phyloP scores from a whole-genome alignment of 2,329 filamentous ascomycete genomes.

The Beauveria australis region DNA sequence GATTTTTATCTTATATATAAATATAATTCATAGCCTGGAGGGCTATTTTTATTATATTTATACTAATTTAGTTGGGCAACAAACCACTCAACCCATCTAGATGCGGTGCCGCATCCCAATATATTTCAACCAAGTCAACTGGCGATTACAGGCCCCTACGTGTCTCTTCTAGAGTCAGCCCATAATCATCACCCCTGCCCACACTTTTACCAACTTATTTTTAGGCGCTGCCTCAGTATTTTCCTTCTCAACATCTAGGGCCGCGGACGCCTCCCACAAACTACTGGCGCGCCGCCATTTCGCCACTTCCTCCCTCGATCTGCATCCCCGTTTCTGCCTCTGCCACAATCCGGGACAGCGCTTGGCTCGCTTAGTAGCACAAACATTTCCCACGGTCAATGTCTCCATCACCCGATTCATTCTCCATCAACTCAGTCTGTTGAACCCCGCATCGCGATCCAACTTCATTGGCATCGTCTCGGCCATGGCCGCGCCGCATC shows the following conservation, averaged over 20 bases:
- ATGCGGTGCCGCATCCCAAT: too few species aligned
- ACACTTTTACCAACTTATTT: too few species aligned
- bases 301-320: not conserved
- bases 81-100: too few species aligned
- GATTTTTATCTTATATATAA: too few species aligned
- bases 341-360: not conserved
- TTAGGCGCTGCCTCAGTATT: too few species aligned
- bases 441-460: not conserved
- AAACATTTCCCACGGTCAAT: not conserved
- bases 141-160: too few species aligned
- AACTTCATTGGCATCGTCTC: not conserved
- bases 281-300: not conserved
- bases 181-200: too few species aligned
- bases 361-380: not conserved
- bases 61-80: too few species aligned
- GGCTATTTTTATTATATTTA: too few species aligned
- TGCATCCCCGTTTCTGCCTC: not conserved
- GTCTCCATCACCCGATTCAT: not conserved
- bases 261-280: not conserved
- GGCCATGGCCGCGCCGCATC: not conserved
- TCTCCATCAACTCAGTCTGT: not conserved
- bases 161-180: too few species aligned
- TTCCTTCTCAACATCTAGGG: not conserved
- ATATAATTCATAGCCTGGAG: too few species aligned
- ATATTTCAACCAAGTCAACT: too few species aligned